Base-by-base conservation (phyloP, 2,329 filamentous ascomycete species). In the Trichoderma semiorbis region DNA sequence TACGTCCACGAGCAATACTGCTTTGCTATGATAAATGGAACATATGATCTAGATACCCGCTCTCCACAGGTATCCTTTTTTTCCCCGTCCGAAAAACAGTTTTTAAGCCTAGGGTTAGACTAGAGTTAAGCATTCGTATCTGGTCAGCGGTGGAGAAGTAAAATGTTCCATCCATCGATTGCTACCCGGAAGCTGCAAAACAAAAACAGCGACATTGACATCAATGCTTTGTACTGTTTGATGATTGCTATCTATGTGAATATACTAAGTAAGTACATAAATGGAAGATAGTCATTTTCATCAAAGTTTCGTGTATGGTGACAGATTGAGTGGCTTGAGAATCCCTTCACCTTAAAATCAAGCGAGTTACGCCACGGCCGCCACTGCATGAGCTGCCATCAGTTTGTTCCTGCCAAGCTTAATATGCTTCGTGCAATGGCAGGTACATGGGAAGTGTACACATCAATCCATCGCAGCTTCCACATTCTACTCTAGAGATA, bases 351-450 rank as follows among this genome's bases (percentile, higher is more conserved):
- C 26, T 28, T 21, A 32, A 32, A 58, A 69, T 50, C 57, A 43
- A 43, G 39, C 36, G 36, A 39, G 55, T 69, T 47, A 69, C 65
- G 65, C 65, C 65, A 69, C 65, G 36, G 34, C 65, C 65, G 65
- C 65, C 28, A 50, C 28, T 47, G 39, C 65, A 68, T 55, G 55
- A 69, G 53, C 53, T 60, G 53, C 26, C 55, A 47, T 24, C 18
- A 30, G 36, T 24, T 60, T 14, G 53, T 30, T 43, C 65, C 36
- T 69, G 65, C 65, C 55, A 61, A 61, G 43, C 55, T 39, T 36
- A 24, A 24, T 26, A 21, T 50, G 43, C 43, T 50, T 50, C 43
- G n/a, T 50, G n/a, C 10, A 50, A 50, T 50, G n/a, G 43, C 43
- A 39, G 36, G 36, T 39, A 43, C 21, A 53, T 24, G n/a, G n/a